Evolutionary conservation across 305 asterid genomes (phyloP).

Genomic region (Solanum hybrid): DNA sequence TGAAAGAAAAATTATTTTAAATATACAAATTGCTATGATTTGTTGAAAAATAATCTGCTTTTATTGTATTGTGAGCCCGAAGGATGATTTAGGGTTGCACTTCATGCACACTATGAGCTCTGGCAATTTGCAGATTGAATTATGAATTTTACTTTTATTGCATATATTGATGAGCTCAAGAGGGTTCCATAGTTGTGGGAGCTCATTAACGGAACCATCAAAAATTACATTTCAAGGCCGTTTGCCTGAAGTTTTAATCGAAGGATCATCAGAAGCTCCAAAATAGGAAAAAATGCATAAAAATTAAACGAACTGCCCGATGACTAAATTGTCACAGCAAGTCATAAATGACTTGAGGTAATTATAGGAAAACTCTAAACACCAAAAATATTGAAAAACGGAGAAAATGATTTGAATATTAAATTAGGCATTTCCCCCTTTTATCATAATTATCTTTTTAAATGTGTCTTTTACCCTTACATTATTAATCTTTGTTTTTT

Average conservation of each 20-base stretch:
- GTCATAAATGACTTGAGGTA: neutral
- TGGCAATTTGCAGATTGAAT: neutral
- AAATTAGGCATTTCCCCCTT: too few relatives aligned
- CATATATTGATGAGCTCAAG: neutral
- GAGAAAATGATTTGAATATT: neutral
- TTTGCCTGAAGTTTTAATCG: neutral
- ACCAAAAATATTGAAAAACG: neutral
- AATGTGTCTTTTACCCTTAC: neutral
- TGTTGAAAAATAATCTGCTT: too few relatives aligned
- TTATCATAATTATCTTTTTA: neutral
- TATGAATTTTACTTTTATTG: neutral
- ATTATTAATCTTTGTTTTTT: neutral
- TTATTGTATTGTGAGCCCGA: neutral
- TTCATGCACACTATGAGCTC: neutral
- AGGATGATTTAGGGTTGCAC: neutral
- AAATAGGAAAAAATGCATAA: too few relatives aligned
- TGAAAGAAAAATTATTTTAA: too few relatives aligned
- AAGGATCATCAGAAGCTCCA: neutral
- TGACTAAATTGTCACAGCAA: neutral
- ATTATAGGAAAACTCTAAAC: neutral
- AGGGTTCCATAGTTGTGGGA: neutral
- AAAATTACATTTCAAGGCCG: neutral
- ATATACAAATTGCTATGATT: too few relatives aligned
- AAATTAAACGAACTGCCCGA: neutral
- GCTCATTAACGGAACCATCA: neutral